phyloP scores from a whole-genome alignment of 164 flowering plant genomes.

The Vitis amurensis region DNA sequence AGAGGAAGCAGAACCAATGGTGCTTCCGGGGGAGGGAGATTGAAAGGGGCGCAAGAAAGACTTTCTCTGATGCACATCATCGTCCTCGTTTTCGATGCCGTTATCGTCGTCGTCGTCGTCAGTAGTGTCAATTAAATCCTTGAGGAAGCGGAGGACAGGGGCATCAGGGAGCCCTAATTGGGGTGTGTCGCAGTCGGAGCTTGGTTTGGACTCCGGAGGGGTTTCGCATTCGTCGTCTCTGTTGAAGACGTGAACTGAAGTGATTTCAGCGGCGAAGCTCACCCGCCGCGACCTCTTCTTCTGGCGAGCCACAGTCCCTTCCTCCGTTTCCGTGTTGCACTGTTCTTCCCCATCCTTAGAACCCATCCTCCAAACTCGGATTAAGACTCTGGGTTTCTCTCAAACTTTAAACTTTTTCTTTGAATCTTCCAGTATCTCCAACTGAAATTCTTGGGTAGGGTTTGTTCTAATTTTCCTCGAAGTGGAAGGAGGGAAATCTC shows the following conservation, averaged over 20 bases:
- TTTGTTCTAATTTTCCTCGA: no score
- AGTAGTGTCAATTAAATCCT: conserved; percentile 29
- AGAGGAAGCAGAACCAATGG: conserved; percentile 63
- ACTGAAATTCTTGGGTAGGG: no score
- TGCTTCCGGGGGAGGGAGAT: conserved; percentile 62
- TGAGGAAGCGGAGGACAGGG: conserved; percentile 24
- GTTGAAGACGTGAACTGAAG: conserved; percentile 80
- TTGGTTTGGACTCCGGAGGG: conserved; percentile 35
- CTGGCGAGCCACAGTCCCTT: conserved; percentile 44
- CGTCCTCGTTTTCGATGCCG: conserved; percentile 33
- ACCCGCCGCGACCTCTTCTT: conserved; percentile 76
- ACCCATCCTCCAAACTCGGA: conserved; percentile 18
- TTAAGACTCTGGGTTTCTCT: neutral
- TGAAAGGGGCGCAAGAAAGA: conserved; percentile 52
- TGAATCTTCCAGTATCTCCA: no score
- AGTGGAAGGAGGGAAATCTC: no score
- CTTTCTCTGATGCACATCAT: conserved; percentile 29
- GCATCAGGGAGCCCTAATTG: conserved; percentile 1
- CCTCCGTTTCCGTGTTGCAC: conserved; percentile 31
- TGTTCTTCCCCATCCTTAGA: conserved; percentile 25
- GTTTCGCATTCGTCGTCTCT: conserved; percentile 81
- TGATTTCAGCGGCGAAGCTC: conserved; percentile 86
- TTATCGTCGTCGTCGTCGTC: conserved; percentile 26
- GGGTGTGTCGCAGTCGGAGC: conserved; percentile 6
- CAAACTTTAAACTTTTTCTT: no score